phyloP scores from a whole-genome alignment of 2,329 filamentous ascomycete species.

The Pseudogymnoascus pannorum region DNA sequence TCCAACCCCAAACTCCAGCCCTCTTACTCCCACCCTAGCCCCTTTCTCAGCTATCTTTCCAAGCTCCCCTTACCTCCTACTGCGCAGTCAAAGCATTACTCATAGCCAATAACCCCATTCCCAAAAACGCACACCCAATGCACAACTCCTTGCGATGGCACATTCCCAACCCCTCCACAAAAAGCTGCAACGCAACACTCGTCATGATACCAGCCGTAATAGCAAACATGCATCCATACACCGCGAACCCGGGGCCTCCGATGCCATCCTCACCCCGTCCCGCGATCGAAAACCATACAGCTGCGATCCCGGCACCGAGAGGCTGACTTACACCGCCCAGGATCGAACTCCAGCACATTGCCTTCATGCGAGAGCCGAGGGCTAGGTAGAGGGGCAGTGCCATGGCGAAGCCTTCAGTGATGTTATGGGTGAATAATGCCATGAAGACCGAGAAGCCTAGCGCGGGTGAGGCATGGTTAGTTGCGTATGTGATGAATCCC shows the following conservation, averaged over 20 bases:
- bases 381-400: constrained; percentile 89
- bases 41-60: neutral
- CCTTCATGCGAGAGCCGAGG: constrained; percentile 68
- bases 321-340: constrained; percentile 85
- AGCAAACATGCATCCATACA: constrained; percentile 78
- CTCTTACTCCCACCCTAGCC: neutral
- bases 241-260: constrained; percentile 43
- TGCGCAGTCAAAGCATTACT: constrained; percentile 75
- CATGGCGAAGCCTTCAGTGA: constrained; percentile 93
- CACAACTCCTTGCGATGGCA: constrained; percentile 73
- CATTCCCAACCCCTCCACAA: constrained; percentile 76
- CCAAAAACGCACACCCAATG: constrained; percentile 72
- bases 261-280: constrained; percentile 30
- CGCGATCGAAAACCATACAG: constrained; percentile 75
- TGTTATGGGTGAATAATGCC: constrained; percentile 95
- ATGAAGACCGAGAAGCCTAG: constrained; percentile 91
- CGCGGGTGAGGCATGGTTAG: constrained; percentile 87
- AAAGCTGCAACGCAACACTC: constrained; percentile 81
- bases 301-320: constrained; percentile 74
- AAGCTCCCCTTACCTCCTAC: neutral
- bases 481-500: constrained; percentile 85
- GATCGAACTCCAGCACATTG: constrained; percentile 76
- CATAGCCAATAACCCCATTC: constrained; percentile 80
- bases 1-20: too few species aligned
- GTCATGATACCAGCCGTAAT: constrained; percentile 91